phyloP scores from a whole-genome alignment of 148 eudicot genomes.

The Fagopyrum homotropicum region DNA sequence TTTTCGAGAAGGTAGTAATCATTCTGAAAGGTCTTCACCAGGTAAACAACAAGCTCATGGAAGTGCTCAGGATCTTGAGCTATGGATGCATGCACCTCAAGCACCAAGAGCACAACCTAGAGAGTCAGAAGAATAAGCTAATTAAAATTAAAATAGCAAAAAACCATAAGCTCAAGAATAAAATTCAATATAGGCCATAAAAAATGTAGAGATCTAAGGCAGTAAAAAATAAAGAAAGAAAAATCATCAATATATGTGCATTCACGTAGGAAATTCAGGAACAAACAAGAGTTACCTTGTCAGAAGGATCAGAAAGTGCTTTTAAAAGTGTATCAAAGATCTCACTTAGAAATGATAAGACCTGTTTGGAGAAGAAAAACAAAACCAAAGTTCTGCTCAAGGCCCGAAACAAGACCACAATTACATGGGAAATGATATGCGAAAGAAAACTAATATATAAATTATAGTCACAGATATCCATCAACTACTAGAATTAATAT shows the following conservation, averaged over 20 bases:
- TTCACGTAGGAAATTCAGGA: neutral
- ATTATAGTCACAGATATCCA: slow-evolving; percentile 5
- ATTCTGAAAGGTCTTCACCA: slow-evolving; percentile 58
- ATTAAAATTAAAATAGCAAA: neutral
- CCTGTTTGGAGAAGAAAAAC: slow-evolving; percentile 41
- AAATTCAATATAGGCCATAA: neutral
- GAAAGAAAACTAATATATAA: neutral
- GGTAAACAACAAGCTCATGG: slow-evolving; percentile 69
- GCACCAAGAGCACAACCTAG: slow-evolving; percentile 93
- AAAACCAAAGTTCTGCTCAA: neutral
- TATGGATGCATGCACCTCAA: slow-evolving; percentile 95
- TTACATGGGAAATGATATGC: neutral
- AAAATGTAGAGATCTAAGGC: neutral
- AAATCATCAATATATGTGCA: neutral
- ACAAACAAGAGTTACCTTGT: slow-evolving; percentile 50
- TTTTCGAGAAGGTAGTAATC: slow-evolving; percentile 80
- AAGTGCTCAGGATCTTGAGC: slow-evolving; percentile 77
- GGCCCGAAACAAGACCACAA: neutral
- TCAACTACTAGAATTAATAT: neutral
- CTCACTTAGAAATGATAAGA: slow-evolving; percentile 64
- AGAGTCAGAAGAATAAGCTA: neutral
- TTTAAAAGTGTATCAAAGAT: slow-evolving; percentile 82
- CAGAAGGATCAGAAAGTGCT: slow-evolving; percentile 90
- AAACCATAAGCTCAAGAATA: neutral
- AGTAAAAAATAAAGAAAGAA: neutral